Conservation (phyloP, 805 yeast species). For the Teunomyces pallodes region DNA sequence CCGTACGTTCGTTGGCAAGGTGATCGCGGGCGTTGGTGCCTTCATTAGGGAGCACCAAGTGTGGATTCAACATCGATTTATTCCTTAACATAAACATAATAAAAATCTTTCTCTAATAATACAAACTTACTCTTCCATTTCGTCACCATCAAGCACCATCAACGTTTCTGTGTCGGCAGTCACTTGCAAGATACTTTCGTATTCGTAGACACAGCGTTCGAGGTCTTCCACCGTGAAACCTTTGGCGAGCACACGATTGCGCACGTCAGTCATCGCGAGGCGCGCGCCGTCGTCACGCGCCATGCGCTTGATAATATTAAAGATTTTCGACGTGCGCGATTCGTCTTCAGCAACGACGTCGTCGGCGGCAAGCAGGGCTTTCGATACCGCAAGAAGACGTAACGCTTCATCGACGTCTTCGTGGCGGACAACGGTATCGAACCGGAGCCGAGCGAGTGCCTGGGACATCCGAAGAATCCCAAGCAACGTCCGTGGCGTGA, state of each 20-base stretch:
- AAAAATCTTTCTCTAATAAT: not conserved
- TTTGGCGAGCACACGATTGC: conserved; percentile 66
- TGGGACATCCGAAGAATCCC: conserved; percentile 92
- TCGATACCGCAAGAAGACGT: conserved; percentile 82
- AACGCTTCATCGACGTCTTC: conserved; percentile 96
- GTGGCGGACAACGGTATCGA: conserved; percentile 63
- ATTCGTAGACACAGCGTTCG: conserved; percentile 71
- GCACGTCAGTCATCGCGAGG: conserved; percentile 45
- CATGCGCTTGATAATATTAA: conserved; percentile 63
- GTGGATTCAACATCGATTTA: not conserved
- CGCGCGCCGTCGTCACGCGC: conserved; percentile 29
- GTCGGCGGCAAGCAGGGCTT: conserved; percentile 66
- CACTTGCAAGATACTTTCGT: conserved; percentile 71
- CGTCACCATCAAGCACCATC: conserved; percentile 47
- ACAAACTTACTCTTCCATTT: conserved; percentile 15
- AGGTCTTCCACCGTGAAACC: conserved; percentile 84
- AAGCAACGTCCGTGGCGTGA: conserved; percentile 91
- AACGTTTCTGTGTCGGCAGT: conserved; percentile 67
- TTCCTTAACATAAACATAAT: not conserved
- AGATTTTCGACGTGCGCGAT: conserved; percentile 66
- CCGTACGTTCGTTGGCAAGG: conserved; percentile 34
- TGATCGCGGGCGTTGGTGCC: conserved; percentile 41
- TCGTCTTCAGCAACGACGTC: conserved; percentile 55
- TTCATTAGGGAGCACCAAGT: conserved; percentile 13
- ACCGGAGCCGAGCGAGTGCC: conserved; percentile 88